Percentiles rank a stretch among this genome's conserved stretches.
Conservation (phyloP, 1,284 basidiomycete species). For the Singerocomus rubriflavus region DNA sequence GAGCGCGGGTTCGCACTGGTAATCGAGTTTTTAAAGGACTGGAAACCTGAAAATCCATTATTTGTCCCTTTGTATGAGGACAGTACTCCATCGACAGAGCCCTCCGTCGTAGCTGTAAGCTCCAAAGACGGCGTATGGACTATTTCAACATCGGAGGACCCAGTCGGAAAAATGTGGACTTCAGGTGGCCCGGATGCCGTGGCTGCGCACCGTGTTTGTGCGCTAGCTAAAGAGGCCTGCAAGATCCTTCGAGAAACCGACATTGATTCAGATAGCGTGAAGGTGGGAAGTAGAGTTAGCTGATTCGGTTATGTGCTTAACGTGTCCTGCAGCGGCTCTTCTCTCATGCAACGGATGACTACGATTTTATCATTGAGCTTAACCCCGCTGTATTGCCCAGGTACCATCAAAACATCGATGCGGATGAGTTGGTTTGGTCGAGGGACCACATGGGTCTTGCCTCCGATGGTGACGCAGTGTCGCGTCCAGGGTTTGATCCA, state of each 20-base stretch:
- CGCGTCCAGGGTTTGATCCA: conserved; percentile 80
- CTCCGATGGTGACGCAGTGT: conserved; percentile 38
- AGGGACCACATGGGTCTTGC: conserved; percentile 45
- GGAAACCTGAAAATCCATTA: conserved; percentile 78
- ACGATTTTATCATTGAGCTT: conserved; percentile 83
- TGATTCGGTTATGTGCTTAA: conserved; percentile 1
- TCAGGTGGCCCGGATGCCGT: conserved; percentile 58
- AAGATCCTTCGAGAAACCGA: conserved; percentile 24
- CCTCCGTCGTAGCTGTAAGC: conserved; percentile 24
- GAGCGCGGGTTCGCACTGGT: conserved; percentile 82
- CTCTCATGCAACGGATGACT: conserved; percentile 78
- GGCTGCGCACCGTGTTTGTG: conserved; percentile 67
- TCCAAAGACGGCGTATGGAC: conserved; percentile 68
- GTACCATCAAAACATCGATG: conserved; percentile 65
- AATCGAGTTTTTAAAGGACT: conserved; percentile 73
- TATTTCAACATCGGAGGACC: conserved; percentile 79
- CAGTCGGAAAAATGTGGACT: conserved; percentile 76
- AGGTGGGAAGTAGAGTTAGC: conserved; percentile 39
- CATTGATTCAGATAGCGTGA: conserved; percentile 41
- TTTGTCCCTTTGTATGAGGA: conserved; percentile 57
- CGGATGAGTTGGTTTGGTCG: conserved; percentile 46
- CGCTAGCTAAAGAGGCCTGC: conserved; percentile 74
- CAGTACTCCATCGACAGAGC: conserved; percentile 24
- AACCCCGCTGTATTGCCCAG: conserved; percentile 65
- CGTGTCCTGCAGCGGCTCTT: conserved; percentile 64